phyloP scores from a whole-genome alignment of 352 stramenopile genomes.

The Pythium grandisporangium region DNA sequence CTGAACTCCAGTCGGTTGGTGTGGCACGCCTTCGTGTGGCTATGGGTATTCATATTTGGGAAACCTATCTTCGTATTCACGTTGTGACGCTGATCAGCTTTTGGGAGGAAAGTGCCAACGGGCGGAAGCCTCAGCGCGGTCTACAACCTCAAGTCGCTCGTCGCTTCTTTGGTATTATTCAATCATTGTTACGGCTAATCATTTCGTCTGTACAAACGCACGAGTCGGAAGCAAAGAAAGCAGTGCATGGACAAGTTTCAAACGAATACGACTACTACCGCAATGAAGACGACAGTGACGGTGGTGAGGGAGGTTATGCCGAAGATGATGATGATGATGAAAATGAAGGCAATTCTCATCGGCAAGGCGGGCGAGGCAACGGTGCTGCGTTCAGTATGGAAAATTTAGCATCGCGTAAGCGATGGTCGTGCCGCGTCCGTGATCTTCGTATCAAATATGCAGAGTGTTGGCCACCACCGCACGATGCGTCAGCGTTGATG shows the following conservation, averaged over 20 bases:
- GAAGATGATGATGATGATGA: conserved; percentile 12
- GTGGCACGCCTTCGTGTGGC: conserved; percentile 32
- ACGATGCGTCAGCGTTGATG: conserved; percentile 37
- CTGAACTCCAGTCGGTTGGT: conserved; percentile 43
- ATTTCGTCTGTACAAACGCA: conserved; percentile 9
- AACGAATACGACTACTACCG: conserved; percentile 8
- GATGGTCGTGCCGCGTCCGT: conserved; percentile 39
- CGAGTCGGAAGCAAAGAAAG: conserved; percentile 2
- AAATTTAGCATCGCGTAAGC: conserved; percentile 26
- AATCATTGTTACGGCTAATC: conserved; percentile 41
- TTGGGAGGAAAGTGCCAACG: conserved; percentile 70
- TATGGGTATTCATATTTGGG: conserved; percentile 70
- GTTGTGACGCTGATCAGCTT: conserved; percentile 75
- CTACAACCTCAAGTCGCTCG: conserved; percentile 68
- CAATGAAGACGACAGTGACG: conserved; percentile 17
- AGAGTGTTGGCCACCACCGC: conserved; percentile 58
- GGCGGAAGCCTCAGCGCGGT: conserved; percentile 52
- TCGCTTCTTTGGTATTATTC: conserved; percentile 74
- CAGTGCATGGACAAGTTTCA: conserved; percentile 4
- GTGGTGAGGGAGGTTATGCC: conserved; percentile 15
- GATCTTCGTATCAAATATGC: conserved; percentile 35
- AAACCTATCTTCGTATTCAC: conserved; percentile 73
- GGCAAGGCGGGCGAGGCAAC: too few species aligned
- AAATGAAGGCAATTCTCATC: conserved; percentile 13
- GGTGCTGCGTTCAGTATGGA: conserved; percentile 31